Evolutionary conservation across 164 flowering plant genomes (phyloP).

Genomic region (Nymphaea thermarum): DNA sequence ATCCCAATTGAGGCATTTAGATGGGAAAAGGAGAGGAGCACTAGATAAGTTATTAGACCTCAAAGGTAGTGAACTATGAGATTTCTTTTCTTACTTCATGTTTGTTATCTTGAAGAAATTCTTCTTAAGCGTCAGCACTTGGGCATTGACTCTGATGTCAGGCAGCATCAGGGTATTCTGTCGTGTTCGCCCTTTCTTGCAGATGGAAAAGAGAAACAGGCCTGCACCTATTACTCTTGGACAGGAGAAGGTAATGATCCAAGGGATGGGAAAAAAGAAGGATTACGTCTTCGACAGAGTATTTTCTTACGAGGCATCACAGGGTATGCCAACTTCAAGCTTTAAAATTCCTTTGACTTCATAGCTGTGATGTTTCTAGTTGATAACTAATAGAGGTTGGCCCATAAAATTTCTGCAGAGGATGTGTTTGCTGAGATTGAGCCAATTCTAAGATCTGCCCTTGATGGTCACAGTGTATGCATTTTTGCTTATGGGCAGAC

Average conservation of each 20-base stretch:
- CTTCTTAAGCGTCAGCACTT: neutral
- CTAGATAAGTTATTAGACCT: slow-evolving; percentile 58
- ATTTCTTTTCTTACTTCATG: neutral
- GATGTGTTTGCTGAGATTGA: slow-evolving; percentile 61
- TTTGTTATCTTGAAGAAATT: neutral
- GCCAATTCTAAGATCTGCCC: slow-evolving; percentile 72
- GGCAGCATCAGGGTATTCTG: slow-evolving; percentile 75
- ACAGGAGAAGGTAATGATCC: slow-evolving; percentile 41
- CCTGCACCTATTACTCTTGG: slow-evolving; percentile 34
- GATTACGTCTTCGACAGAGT: slow-evolving; percentile 62
- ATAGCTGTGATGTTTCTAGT: slow-evolving; percentile 6
- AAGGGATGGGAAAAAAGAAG: slow-evolving; percentile 33
- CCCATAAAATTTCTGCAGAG: slow-evolving; percentile 23
- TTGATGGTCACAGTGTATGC: slow-evolving; percentile 79
- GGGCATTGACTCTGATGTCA: slow-evolving; percentile 14
- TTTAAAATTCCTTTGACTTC: slow-evolving; percentile 1
- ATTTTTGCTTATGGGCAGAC: slow-evolving; percentile 89
- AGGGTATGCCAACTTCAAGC: slow-evolving; percentile 32
- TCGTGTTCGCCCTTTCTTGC: slow-evolving; percentile 50
- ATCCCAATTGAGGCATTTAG: slow-evolving; percentile 30
- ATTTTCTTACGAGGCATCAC: slow-evolving; percentile 43
- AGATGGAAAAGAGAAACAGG: slow-evolving; percentile 21
- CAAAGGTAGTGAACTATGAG: slow-evolving; percentile 38
- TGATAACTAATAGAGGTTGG: neutral
- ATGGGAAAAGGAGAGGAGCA: slow-evolving; percentile 44